Base-by-base conservation (phyloP, 257 asterid species). In the Lavandula angustifolia region DNA sequence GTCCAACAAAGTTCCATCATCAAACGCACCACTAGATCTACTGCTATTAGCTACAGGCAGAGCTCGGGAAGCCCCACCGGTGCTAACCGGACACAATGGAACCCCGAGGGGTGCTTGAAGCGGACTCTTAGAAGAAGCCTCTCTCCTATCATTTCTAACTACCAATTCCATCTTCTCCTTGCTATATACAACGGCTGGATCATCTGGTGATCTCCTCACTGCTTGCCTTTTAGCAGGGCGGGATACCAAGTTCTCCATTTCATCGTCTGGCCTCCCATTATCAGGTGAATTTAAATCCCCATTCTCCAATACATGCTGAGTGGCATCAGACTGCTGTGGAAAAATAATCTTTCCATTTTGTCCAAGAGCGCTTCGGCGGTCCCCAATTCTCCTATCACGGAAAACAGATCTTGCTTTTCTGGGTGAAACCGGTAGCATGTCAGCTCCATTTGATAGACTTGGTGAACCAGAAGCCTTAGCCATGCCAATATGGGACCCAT, bases 21-120 rank as follows among this genome's bases (percentile, higher is more conserved):
- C 72, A 60, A 68, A 78, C 14, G 81, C 71, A 69, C 84, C 79
- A 66, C 61, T 72, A 66, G 68, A 66, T 67, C 77, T 74, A 75
- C 90, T 74, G 72, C 78, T 76, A 73, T 79, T 70, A 46, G 79
- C 70, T 51, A 71, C 55, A 40, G 91, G 80, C 65, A 73, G 67
- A 46, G 80, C 67, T 76, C 68, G 78, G 75, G 74, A 85, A 37
- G 87, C 87, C 76, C 91, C 95, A 38, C 95, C 95, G 51, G 77
- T 67, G 77, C 95, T 84, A 48, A 63, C 94, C 8, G 89, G 76
- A 71, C 87, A 81, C 18, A 79, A 73, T 3, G 91, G 91, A 65
- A 91, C 76, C 65, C 98, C 98, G 8, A 88, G 85, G 10, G 96
- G 98, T 17, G 98, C 95, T 75, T 60, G 89, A 22, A 86, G 81